These are phyloP conservation scores for Candida nanaspora DNA, from an alignment of 805 yeast species.

Conservation along the genomic window DNA sequence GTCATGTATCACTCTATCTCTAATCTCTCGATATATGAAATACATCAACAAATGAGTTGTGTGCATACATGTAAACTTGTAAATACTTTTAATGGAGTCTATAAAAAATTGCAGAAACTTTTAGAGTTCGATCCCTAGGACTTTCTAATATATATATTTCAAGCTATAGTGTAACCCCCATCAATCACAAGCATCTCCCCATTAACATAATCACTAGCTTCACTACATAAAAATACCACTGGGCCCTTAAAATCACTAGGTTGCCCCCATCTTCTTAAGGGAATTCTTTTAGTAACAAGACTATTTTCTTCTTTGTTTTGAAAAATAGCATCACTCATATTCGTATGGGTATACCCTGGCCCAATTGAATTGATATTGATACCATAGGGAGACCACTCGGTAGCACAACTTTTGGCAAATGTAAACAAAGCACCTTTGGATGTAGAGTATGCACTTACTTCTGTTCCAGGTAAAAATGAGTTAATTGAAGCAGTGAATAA, in stretches of 20 bases:
- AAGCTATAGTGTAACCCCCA: conserved; percentile 35
- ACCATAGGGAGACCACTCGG: conserved; percentile 39
- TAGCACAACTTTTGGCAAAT: conserved; percentile 30
- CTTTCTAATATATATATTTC: no score
- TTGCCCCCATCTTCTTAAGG: conserved; percentile 41
- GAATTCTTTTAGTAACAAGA: conserved; percentile 31
- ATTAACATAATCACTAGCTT: conserved; percentile 42
- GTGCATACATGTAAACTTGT: no score
- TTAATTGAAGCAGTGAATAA: no score
- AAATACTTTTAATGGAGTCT: no score
- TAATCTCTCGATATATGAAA: no score
- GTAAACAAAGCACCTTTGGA: no score
- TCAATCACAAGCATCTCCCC: conserved; percentile 48
- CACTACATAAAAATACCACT: conserved; percentile 36
- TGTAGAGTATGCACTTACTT: no score
- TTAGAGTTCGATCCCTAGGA: no score
- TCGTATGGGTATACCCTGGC: conserved; percentile 43
- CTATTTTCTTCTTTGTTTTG: conserved; percentile 19
- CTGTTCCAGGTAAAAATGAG: no score
- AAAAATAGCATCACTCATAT: conserved; percentile 31
- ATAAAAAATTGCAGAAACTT: no score
- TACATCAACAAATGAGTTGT: no score
- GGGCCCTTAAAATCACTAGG: conserved; percentile 42
- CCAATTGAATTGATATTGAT: conserved; percentile 40
- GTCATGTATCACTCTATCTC: no score